Conservation (phyloP, 768 basidiomycete species). For the Pleurotus giganteus region DNA sequence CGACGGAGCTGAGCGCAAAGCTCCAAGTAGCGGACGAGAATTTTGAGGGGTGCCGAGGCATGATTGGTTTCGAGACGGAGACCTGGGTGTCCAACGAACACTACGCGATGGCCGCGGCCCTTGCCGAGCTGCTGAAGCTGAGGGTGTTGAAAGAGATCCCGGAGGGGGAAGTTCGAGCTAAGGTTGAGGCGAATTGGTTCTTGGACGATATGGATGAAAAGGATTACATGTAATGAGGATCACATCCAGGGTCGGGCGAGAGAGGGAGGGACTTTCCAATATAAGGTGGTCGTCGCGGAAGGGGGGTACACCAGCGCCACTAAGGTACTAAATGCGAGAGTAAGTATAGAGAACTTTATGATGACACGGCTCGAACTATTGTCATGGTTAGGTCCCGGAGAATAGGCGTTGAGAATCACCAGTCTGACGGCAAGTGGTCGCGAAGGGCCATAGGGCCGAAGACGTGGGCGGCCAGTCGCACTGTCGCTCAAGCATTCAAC, state of each 20-base stretch:
- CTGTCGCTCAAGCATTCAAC: background rate
- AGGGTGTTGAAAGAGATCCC: constrained; percentile 1
- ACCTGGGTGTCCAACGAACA: constrained; percentile 41
- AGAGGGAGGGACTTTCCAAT: too few species aligned
- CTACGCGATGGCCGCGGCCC: constrained; percentile 38
- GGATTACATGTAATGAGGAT: constrained; percentile 41
- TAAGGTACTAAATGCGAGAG: background rate
- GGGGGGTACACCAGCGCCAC: background rate
- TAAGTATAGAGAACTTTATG: background rate
- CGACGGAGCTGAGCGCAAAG: constrained; percentile 32
- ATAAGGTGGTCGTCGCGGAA: background rate
- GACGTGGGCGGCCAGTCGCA: constrained; percentile 3
- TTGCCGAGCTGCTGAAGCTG: constrained; percentile 20
- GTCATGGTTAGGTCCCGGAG: background rate
- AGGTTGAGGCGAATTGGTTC: constrained; percentile 39
- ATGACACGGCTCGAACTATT: too few species aligned
- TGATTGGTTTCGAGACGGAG: constrained; percentile 35
- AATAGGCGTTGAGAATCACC: background rate
- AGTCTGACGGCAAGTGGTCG: background rate
- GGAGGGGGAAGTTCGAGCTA: constrained; percentile 31
- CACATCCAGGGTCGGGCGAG: too few species aligned
- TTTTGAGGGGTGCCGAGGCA: constrained; percentile 23
- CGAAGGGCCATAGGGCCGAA: background rate
- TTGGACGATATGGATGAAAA: constrained; percentile 50
- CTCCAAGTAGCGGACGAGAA: constrained; percentile 27